phyloP scores from a whole-genome alignment of 2,329 filamentous ascomycete species.

The Samsoniella hepiali region DNA sequence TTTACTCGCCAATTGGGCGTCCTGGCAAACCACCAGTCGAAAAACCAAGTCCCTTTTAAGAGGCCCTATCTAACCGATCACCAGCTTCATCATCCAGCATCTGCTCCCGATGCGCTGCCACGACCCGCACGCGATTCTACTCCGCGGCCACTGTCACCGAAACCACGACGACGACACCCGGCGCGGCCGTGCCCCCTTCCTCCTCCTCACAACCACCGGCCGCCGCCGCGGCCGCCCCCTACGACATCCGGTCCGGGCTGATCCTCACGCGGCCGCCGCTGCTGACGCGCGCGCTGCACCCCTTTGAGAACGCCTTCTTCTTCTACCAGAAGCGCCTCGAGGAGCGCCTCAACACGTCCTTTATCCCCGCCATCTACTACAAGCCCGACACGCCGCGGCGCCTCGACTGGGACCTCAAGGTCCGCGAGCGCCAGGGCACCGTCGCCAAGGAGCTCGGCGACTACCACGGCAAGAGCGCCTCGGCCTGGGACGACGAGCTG shows the following conservation, averaged over 20 bases:
- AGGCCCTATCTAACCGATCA: neutral
- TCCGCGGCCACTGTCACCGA: slow-evolving; percentile 29
- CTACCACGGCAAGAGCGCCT: slow-evolving; percentile 67
- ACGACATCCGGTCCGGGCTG: slow-evolving; percentile 61
- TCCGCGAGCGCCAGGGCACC: slow-evolving; percentile 67
- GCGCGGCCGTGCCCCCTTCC: slow-evolving; percentile 17
- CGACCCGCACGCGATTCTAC: slow-evolving; percentile 33
- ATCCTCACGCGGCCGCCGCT: slow-evolving; percentile 86
- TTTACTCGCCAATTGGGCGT: slow-evolving; percentile 9
- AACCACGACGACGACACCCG: slow-evolving; percentile 22
- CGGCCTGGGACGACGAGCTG: slow-evolving; percentile 90
- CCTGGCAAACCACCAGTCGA: neutral
- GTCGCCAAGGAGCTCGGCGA: slow-evolving; percentile 80
- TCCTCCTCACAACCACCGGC: slow-evolving; percentile 19
- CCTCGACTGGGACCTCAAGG: slow-evolving; percentile 86
- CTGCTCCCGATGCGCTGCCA: slow-evolving; percentile 39
- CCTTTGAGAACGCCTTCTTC: slow-evolving; percentile 90
- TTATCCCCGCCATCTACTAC: slow-evolving; percentile 91
- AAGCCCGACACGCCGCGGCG: slow-evolving; percentile 82
- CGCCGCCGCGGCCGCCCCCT: slow-evolving; percentile 30
- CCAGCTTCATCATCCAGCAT: slow-evolving; percentile 30
- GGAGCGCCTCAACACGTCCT: slow-evolving; percentile 83
- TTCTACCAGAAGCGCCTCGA: slow-evolving; percentile 97
- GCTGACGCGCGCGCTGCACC: slow-evolving; percentile 75
- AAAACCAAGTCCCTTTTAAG: neutral